Evolutionary conservation across 2,329 filamentous ascomycete species (phyloP), one percentile per base, ranked within the genome.

Genomic region (Botrytis aclada): DNA sequence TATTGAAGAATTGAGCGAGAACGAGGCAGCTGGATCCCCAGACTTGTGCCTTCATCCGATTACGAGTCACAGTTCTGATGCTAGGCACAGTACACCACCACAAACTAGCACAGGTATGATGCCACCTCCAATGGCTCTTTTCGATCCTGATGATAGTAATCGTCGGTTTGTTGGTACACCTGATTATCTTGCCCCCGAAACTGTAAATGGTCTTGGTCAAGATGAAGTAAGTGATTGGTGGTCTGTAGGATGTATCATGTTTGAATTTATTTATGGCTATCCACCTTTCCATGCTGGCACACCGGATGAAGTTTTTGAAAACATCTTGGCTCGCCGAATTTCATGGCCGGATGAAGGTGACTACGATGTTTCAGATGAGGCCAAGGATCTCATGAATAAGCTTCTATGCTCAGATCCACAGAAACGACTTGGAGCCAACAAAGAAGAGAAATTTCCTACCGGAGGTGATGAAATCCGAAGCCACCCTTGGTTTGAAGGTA

Each of bases 151-250:
- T 80, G 96, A 99, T 79, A 97, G 90, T 74, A 95, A 93, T 80
- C 90, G 96, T 71, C 91, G 94, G 56, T 99, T 99, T 78, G 96
- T 99, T 14, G 96, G 96, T 45, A 99, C 96, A 0, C 96, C 96
- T 0, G 96, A 99, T 82, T 99, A 99, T 80, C 88, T 99, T 22
- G 96, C 96, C 0, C 96, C 96, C 0, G 97, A 99, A 81, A 99
- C 97, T 0, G 97, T 99, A 80, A 95, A 94, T 76, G 96, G 97
- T 67, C 90, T 94, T 77, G 94, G 95, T 2, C 96, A 99, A 82
- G 96, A 99, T 80, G 95, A 98, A 82, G 96, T 95, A 77, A 98
- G 96, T 80, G 96, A 99, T 89, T 99, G 96, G 96, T 99, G 96
- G 96, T 98, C 96, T 34, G 87, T 99, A n/a, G 96, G 96, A 0